A percentile compares a stretch with the other conserved stretches of the same genome.
Conservation (phyloP, 371 early-diverging fungal genomes). For the Haplosporangium sp. region DNA sequence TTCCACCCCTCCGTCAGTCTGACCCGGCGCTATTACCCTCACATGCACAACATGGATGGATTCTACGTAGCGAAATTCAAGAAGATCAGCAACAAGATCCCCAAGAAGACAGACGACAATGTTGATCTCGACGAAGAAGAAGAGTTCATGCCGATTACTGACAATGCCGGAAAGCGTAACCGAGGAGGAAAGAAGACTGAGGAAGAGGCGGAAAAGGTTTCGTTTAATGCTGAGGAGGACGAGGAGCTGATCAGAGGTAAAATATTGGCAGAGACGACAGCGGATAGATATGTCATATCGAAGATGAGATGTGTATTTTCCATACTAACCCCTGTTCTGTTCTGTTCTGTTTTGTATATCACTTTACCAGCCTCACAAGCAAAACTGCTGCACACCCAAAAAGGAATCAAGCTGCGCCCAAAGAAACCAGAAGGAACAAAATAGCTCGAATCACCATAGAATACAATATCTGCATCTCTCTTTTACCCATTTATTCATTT, state of each 20-base stretch:
- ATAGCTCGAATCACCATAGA: neutral
- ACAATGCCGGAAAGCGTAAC: slow-evolving; percentile 43
- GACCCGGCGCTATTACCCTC: slow-evolving; percentile 97
- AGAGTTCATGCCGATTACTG: slow-evolving; percentile 37
- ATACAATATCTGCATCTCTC: neutral
- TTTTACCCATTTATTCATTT: neutral
- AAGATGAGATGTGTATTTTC: neutral
- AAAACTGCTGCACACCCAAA: slow-evolving; percentile 48
- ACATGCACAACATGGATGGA: slow-evolving; percentile 99
- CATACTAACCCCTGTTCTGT: neutral
- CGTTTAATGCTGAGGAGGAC: slow-evolving; percentile 81
- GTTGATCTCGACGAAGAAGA: slow-evolving; percentile 49
- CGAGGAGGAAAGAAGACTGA: slow-evolving; percentile 53
- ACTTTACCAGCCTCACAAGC: slow-evolving; percentile 33
- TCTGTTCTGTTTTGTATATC: neutral
- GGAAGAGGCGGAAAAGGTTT: slow-evolving; percentile 53
- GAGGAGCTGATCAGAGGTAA: slow-evolving; percentile 68
- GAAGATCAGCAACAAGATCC: slow-evolving; percentile 82
- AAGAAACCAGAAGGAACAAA: slow-evolving; percentile 31
- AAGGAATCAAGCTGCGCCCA: slow-evolving; percentile 54
- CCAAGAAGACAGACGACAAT: slow-evolving; percentile 49
- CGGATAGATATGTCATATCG: neutral
- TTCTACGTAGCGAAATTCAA: slow-evolving; percentile 99
- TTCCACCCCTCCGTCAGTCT: slow-evolving; percentile 91
- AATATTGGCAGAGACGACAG: neutral